These are phyloP conservation scores for Sanghuangporus baumii DNA, from an alignment of 1,284 basidiomycete species.

Conservation along the genomic window DNA sequence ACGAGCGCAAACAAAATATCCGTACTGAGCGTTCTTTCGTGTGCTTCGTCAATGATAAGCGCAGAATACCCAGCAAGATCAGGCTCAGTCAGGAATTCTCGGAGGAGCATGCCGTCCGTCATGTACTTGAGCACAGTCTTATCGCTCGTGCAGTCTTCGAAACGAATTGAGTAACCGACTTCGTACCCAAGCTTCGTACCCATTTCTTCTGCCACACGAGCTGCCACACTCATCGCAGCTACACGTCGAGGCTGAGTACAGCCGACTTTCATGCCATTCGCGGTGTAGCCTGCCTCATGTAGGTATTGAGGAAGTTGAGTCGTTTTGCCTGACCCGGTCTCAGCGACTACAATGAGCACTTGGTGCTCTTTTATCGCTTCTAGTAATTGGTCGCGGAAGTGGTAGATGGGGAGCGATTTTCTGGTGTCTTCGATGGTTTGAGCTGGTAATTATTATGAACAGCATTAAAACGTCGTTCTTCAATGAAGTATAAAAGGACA, in stretches of 20 bases:
- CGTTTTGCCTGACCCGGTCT: conserved; percentile 96
- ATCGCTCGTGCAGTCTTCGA: conserved; percentile 98
- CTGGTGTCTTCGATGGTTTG: conserved; percentile 86
- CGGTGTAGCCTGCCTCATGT: conserved; percentile 94
- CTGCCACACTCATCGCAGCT: conserved; percentile 98
- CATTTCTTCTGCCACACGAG: conserved; percentile 98
- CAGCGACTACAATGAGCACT: conserved; percentile 87
- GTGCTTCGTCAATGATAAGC: conserved; percentile 95
- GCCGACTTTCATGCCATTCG: conserved; percentile 84
- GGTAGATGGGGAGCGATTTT: conserved; percentile 87
- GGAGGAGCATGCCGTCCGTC: conserved; percentile 97
- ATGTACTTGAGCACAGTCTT: conserved; percentile 97
- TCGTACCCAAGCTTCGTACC: conserved; percentile 94
- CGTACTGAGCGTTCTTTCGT: conserved; percentile 92
- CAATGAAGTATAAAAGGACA: conserved; percentile 23
- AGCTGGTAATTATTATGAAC: conserved; percentile 40
- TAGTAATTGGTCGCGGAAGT: conserved; percentile 82
- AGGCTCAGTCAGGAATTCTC: conserved; percentile 94
- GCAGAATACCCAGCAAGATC: conserved; percentile 90
- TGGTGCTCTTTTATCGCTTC: conserved; percentile 89
- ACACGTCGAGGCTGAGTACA: conserved; percentile 99
- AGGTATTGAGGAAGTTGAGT: conserved; percentile 98
- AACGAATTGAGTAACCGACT: conserved; percentile 98
- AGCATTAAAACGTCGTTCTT: not conserved
- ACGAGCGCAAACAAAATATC: conserved; percentile 96